A percentile compares a stretch with the other conserved stretches of the same genome.
These are phyloP conservation scores for Porogramme epimiltina DNA, from an alignment of 1,284 basidiomycete genomes.

Conservation along the genomic window DNA sequence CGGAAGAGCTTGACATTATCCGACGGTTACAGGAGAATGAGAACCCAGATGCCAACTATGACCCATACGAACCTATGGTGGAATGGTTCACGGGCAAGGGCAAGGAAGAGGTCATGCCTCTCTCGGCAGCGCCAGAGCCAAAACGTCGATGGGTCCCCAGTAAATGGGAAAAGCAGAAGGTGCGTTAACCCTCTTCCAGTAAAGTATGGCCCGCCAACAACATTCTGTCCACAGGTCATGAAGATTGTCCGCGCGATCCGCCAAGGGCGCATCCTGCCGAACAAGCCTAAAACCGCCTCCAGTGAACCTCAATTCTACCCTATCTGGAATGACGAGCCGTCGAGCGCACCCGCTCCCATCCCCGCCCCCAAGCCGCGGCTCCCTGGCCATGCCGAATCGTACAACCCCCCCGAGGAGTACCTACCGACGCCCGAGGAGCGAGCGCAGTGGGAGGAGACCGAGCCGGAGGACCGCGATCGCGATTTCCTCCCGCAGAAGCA, in stretches of 20 bases:
- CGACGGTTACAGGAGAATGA: slow-evolving; percentile 87
- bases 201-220: not conserved
- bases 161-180: slow-evolving; percentile 99
- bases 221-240: slow-evolving; percentile 72
- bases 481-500: slow-evolving; percentile 92
- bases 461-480: slow-evolving; percentile 90
- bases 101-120: slow-evolving; percentile 91
- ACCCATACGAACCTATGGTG: slow-evolving; percentile 91
- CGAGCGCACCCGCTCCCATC: slow-evolving; percentile 75
- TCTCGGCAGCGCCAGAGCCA: slow-evolving; percentile 91
- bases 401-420: slow-evolving; percentile 98
- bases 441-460: slow-evolving; percentile 82
- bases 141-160: slow-evolving; percentile 97
- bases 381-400: slow-evolving; percentile 93
- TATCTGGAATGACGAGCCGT: slow-evolving; percentile 83
- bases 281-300: slow-evolving; percentile 80
- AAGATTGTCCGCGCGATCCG: slow-evolving; percentile 99
- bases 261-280: slow-evolving; percentile 90
- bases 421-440: slow-evolving; percentile 88
- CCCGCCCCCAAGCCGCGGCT: slow-evolving; percentile 92
- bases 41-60: slow-evolving; percentile 87
- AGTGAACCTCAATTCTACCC: slow-evolving; percentile 81
- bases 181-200: slow-evolving; percentile 33
- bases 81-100: slow-evolving; percentile 99
- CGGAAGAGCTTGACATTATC: slow-evolving; percentile 96